Evolutionary conservation across 495 filamentous ascomycete species (phyloP), one percentile per base, ranked within the genome.

Genomic region (Chaetomium cochliodes): DNA sequence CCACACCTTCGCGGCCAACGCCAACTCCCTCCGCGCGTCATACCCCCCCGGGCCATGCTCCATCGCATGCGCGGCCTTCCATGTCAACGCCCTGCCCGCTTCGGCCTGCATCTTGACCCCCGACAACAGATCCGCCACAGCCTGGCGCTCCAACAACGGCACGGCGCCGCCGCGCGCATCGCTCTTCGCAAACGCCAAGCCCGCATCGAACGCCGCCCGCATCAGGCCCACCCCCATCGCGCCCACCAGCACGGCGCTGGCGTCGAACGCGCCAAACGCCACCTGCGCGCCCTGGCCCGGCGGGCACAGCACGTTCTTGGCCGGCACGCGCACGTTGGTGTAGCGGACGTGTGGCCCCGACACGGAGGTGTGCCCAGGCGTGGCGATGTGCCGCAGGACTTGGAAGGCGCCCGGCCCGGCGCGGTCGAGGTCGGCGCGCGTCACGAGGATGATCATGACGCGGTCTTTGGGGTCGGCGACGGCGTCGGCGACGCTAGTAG

Each of bases 51-150:
- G 69, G 0, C 75, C 78, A 9, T 76, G 69, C 62, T 82, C 75
- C 47, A 82, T 62, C 5, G 69, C 74, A 60, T 79, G 63, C 0
- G 76, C 70, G 1, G 81, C 82, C 69, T 84, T 86, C 82, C 82
- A 85, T 0, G 78, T 81, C 62, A 86, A 51, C 8, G 75, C 68
- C 53, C 83, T 73, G n/a, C 76, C 74, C 0, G 84, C 79, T 60
- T 86, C 84, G 5, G 77, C 74, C 66, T 77, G 73, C 74, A 84
- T 84, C 73, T 85, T 86, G 61, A 84, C 75, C 20, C 78, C 76
- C 25, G 79, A 81, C 52, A 86, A 60, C 53, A 83, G 63, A 67
- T 85, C 82, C 16, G 82, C 78, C 18, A 84, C 77, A 18, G 77
- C 76, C 68, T 85, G 83, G 11, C 79, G 71, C 55, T 77, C 70